Base-by-base conservation (phyloP, 805 yeast genomes). In the Yamadazyma endophytica region DNA sequence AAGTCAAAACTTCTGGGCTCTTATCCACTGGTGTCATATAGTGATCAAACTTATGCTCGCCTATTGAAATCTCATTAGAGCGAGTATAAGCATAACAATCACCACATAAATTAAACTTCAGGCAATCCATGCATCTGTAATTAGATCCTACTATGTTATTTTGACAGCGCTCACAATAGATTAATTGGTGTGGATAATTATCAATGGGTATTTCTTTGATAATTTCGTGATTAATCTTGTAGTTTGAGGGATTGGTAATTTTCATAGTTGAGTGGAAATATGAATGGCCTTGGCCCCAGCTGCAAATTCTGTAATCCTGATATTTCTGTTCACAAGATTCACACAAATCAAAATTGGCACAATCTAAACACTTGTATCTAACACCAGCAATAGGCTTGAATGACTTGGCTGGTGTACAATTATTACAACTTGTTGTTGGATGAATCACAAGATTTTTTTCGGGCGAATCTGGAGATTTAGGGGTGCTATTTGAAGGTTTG, bases 281-380 rank as follows among this genome's bases (percentile, higher is more conserved):
- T 12, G 44, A 36, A 39, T 61, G 66, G 6, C 25, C 17, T 12
- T 24, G 32, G 23, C 17, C 51, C n/a, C n/a, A n/a, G n/a, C n/a
- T n/a, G n/a, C n/a, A n/a, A n/a, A n/a, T n/a, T n/a, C n/a, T n/a
- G 47, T 27, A 33, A 17, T 21, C 31, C 28, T 18, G 30, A 32
- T 23, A 43, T 32, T 13, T 37, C 31, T 6, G 13, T 31, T 57
- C 61, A 42, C 66, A 60, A 13, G 41, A 26, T 28, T 63, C 62
- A 45, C 82, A 76, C 31, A 76, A 49, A 45, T 77, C 82, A 46
- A 58, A 73, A 46, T 77, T 73, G 3, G 48, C 47, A 44, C 82
- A 76, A 18, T 73, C 67, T 16, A 66, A 40, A 49, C 82, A 76
- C 26, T 65, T 62, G 44, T 62, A 76, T 29, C 82, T 60, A 5